Conservation (phyloP, 2,329 filamentous ascomycete species). For the Fusarium sp. region DNA sequence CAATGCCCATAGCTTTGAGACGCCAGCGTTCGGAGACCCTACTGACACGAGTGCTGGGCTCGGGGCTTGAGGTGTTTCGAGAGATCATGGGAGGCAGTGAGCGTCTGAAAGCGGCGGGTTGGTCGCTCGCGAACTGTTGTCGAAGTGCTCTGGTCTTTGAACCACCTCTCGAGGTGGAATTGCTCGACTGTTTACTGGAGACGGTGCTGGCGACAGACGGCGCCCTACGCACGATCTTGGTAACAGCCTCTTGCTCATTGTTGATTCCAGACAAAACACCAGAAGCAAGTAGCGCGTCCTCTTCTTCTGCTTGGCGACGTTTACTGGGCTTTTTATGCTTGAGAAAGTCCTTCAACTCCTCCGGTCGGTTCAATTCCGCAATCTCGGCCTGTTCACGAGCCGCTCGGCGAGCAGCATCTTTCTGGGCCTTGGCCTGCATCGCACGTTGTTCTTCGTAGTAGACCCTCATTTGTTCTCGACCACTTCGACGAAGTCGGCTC, state of each 20-base stretch:
- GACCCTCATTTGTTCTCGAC: slow-evolving; percentile 62
- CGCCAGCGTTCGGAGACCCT: slow-evolving; percentile 60
- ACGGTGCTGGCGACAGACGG: slow-evolving; percentile 40
- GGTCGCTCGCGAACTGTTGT: slow-evolving; percentile 49
- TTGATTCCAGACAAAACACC: slow-evolving; percentile 57
- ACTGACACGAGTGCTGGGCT: slow-evolving; percentile 48
- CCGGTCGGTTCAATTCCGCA: slow-evolving; percentile 48
- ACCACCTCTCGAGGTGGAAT: slow-evolving; percentile 43
- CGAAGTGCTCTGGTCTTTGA: slow-evolving; percentile 55
- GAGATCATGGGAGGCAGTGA: slow-evolving; percentile 54
- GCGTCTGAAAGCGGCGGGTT: slow-evolving; percentile 52
- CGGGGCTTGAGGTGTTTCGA: slow-evolving; percentile 43
- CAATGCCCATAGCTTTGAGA: slow-evolving; percentile 63
- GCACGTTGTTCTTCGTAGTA: slow-evolving; percentile 57
- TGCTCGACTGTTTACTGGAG: slow-evolving; percentile 37
- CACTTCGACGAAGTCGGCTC: slow-evolving; percentile 63
- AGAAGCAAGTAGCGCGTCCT: slow-evolving; percentile 56
- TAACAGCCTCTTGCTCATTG: slow-evolving; percentile 53
- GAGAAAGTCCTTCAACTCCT: slow-evolving; percentile 53
- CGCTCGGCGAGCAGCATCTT: slow-evolving; percentile 49
- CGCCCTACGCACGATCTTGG: slow-evolving; percentile 52
- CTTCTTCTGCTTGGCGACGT: slow-evolving; percentile 50
- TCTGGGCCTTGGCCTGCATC: slow-evolving; percentile 50
- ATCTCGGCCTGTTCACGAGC: slow-evolving; percentile 45
- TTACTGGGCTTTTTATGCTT: slow-evolving; percentile 49